These are phyloP conservation scores for Aspergillus novoparasiticus DNA, from an alignment of 2,329 filamentous ascomycete genomes.

Conservation along the genomic window DNA sequence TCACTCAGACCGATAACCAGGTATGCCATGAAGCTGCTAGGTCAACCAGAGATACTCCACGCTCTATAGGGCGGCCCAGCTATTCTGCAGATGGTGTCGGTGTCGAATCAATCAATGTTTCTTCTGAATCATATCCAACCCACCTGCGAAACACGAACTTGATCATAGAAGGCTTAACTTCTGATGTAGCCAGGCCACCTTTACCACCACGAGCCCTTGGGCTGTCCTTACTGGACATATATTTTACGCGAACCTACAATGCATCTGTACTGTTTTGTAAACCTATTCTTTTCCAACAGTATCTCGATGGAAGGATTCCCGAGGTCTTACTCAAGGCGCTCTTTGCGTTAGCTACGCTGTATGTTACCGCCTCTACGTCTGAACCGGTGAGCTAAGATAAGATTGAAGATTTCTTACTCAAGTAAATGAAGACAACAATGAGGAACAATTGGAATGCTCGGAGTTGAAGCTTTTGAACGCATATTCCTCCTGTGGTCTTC, in stretches of 20 bases:
- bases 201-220: constrained; percentile 2
- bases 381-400: not conserved
- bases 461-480: not conserved
- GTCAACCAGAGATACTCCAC: not conserved
- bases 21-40: not conserved
- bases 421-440: not conserved
- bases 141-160: not conserved
- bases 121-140: constrained; percentile 1
- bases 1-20: not conserved
- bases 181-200: not conserved
- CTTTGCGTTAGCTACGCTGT: constrained; percentile 3
- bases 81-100: not conserved
- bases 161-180: not conserved
- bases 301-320: constrained; percentile 1
- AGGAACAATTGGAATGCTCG: not conserved
- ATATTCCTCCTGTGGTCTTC: constrained; percentile 1
- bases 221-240: constrained; percentile 1
- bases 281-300: constrained; percentile 1
- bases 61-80: not conserved
- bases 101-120: not conserved
- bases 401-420: not conserved
- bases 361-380: not conserved
- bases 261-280: not conserved
- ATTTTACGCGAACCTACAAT: constrained; percentile 5
- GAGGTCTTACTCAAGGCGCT: not conserved